A percentile compares a stretch with the other conserved stretches of the same genome.
phyloP scores from a whole-genome alignment of 345 rosid species.

The Pistacia integerrima region DNA sequence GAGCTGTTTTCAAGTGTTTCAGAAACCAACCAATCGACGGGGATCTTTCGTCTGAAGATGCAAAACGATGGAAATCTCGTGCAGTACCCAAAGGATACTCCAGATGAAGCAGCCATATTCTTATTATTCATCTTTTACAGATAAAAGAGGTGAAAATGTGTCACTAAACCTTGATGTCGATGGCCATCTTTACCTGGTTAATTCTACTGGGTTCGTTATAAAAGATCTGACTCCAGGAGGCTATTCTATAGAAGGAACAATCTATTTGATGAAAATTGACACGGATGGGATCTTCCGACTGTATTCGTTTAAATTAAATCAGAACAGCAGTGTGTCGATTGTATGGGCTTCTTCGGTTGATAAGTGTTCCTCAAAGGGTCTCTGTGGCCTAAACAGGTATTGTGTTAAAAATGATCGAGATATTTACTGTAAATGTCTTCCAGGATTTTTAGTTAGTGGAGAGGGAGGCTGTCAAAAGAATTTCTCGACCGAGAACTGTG shows the following conservation, averaged over 20 bases:
- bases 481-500: neutral
- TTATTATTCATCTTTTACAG: slow-evolving; percentile 8
- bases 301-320: slow-evolving; percentile 8
- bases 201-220: neutral
- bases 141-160: neutral
- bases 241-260: neutral
- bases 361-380: neutral
- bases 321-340: neutral
- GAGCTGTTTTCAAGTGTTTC: slow-evolving; percentile 25
- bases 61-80: slow-evolving; percentile 30
- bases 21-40: slow-evolving; percentile 11
- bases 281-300: slow-evolving; percentile 26
- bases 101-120: neutral
- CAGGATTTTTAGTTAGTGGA: neutral
- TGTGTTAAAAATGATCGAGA: neutral
- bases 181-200: slow-evolving; percentile 26
- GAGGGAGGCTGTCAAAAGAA: slow-evolving; percentile 1
- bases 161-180: slow-evolving; percentile 25
- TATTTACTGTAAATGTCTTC: slow-evolving; percentile 16
- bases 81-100: slow-evolving; percentile 25
- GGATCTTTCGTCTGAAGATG: slow-evolving; percentile 29
- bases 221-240: slow-evolving; percentile 3
- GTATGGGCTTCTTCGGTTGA: neutral
- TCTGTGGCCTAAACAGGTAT: neutral
- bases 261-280: slow-evolving; percentile 11